Percentiles rank a stretch among this genome's conserved stretches.
Conservation (phyloP, 2,329 filamentous ascomycete genomes). For the Curvularia verruculosa region DNA sequence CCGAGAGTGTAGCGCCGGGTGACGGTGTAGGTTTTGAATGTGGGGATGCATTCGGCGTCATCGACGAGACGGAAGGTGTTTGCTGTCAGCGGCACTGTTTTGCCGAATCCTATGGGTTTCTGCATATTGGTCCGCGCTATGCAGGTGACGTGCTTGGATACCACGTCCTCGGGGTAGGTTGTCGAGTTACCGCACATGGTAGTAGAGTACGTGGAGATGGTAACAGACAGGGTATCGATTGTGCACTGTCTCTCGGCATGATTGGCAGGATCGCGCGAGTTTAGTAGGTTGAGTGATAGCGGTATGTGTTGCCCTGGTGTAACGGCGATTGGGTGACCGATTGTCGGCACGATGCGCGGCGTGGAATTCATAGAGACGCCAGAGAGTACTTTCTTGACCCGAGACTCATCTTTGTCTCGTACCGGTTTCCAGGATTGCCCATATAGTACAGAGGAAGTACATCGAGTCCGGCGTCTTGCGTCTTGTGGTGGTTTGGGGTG, state of each 20-base stretch:
- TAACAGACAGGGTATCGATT: conserved; percentile 37
- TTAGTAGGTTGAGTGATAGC: conserved; percentile 33
- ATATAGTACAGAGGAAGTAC: conserved; percentile 35
- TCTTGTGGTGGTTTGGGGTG: conserved; percentile 27
- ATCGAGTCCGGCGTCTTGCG: conserved; percentile 23
- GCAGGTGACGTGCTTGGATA: conserved; percentile 41
- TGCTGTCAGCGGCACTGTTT: conserved; percentile 28
- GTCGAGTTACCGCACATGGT: conserved; percentile 36
- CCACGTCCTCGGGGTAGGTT: conserved; percentile 36
- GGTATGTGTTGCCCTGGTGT: conserved; percentile 44
- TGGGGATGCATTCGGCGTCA: conserved; percentile 42
- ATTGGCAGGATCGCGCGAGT: conserved; percentile 29
- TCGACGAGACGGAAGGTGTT: conserved; percentile 42
- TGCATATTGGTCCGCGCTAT: conserved; percentile 37
- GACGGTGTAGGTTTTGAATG: conserved; percentile 45
- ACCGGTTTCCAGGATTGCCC: conserved; percentile 37
- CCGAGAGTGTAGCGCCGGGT: conserved; percentile 39
- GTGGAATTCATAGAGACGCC: conserved; percentile 20
- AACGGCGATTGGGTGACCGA: conserved; percentile 37
- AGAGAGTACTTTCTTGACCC: conserved; percentile 33
- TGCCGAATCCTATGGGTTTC: conserved; percentile 28
- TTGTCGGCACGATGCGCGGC: conserved; percentile 40
- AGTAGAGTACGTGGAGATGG: conserved; percentile 42
- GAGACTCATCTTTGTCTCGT: conserved; percentile 20
- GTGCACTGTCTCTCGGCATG: conserved; percentile 28